These are phyloP conservation scores for Erysimum cheiri DNA, from an alignment of 441 rosid species.

Conservation along the genomic window DNA sequence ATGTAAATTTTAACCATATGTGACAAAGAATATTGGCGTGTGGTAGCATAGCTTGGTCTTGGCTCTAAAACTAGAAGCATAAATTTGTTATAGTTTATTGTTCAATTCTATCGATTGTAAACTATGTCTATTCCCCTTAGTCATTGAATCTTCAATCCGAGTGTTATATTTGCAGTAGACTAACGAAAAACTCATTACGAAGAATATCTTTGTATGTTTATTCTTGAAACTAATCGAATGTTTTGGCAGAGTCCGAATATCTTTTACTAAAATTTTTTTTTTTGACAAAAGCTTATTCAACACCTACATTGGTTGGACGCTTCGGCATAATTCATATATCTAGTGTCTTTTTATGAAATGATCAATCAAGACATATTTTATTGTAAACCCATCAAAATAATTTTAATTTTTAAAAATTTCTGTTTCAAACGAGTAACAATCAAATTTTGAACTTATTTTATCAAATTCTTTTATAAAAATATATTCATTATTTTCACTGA, in stretches of 20 bases:
- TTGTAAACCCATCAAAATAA: not conserved
- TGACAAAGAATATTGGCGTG: not conserved
- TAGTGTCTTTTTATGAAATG: not conserved
- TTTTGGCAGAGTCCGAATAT: not conserved
- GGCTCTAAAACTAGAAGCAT: not conserved
- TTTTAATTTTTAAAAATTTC: not conserved
- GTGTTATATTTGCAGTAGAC: not conserved
- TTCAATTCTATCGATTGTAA: not conserved
- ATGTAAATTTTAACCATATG: not conserved
- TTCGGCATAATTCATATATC: not conserved
- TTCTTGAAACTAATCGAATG: not conserved
- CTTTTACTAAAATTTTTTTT: not conserved
- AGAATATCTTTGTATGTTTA: not conserved
- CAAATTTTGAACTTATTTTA: not conserved
- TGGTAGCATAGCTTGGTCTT: not conserved
- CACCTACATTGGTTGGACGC: not conserved
- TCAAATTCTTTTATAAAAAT: not conserved
- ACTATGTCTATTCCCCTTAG: not conserved
- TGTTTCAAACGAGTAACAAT: not conserved
- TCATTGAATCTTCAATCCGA: not conserved
- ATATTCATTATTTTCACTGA: not conserved
- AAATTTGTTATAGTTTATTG: not conserved
- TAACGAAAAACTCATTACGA: no score
- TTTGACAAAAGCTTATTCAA: not conserved
- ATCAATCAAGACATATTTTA: not conserved